These are phyloP conservation scores for Acanthamoeba sp. DNA, from an alignment of 208 protist species.

Conservation along the genomic window DNA sequence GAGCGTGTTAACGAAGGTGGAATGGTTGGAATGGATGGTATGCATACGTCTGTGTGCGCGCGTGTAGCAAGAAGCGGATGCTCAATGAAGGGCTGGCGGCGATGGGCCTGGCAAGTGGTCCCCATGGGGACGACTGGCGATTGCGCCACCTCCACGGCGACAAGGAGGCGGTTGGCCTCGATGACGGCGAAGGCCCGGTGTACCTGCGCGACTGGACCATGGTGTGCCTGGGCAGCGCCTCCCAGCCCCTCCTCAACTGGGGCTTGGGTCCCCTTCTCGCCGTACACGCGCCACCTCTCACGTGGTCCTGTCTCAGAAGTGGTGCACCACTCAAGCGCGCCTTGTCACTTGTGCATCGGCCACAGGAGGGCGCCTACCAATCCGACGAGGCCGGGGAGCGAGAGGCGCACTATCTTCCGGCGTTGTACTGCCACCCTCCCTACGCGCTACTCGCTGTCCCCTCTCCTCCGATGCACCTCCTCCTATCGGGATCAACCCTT, in stretches of 20 bases:
- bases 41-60: no score
- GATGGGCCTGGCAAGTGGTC: not conserved
- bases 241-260: conserved; percentile 14
- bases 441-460: not conserved
- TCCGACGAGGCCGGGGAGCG: not conserved
- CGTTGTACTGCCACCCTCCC: not conserved
- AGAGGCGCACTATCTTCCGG: not conserved
- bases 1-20: no score
- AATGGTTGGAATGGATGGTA: no score
- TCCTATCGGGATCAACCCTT: no score
- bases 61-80: not conserved
- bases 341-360: not conserved
- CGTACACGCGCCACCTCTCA: not conserved
- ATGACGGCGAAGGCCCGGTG: not conserved
- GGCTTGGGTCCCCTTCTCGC: not conserved
- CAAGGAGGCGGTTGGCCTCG: not conserved
- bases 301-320: not conserved
- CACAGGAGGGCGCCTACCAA: not conserved
- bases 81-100: not conserved
- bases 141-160: not conserved
- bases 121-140: not conserved
- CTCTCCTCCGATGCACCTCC: not conserved
- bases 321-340: no score
- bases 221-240: conserved; percentile 2
- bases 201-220: conserved; percentile 17